Evolutionary conservation across 441 rosid species (phyloP), one percentile per base, ranked within the genome.

Genomic region (Aleurites moluccanus): DNA sequence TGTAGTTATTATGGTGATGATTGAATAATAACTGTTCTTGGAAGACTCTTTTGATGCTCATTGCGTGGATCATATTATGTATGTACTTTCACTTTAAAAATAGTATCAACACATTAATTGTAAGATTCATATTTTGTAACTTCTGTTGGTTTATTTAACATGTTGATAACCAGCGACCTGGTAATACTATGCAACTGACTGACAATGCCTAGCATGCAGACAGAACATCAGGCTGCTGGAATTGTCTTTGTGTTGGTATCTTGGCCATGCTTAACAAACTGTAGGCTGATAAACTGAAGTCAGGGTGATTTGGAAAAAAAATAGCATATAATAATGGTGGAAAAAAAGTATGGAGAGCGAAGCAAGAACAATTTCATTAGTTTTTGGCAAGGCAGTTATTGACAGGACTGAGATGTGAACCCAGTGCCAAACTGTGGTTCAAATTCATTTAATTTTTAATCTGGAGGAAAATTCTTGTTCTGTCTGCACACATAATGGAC

Each of bases 1-100:
- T 56, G 30, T 53, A 44, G 20, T 25, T 74, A n/a, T 50, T 30
- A 14, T n/a, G 33, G 23, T 59, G 53, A 75, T 57, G 64, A 72
- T 50, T 61, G 25, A 10, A 5, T 14, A 55, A 23, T 65, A 47
- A 50, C 23, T 27, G 23, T 55, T 64, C 25, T 50, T 4, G 35
- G n/a, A 66, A 66, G 25, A 21, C 20, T 9, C 2, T 44, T 28
- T 50, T 35, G 16, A 25, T 49, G 63, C 56, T 71, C 4, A 13
- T 61, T 25, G 38, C 42, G 23, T 65, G 53, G 30, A 35, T 35
- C 27, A 35, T 55, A 3, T 69, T 23, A 69, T n/a, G 28, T n/a
- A 3, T 13, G 8, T 47, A 11, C n/a, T n/a, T n/a, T 50, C 21
- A 14, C 23, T 11, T 21, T 18, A 69, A 6, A n/a, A 33, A n/a